Conservation (phyloP, 768 basidiomycete species). For the Mycena epipterygia region DNA sequence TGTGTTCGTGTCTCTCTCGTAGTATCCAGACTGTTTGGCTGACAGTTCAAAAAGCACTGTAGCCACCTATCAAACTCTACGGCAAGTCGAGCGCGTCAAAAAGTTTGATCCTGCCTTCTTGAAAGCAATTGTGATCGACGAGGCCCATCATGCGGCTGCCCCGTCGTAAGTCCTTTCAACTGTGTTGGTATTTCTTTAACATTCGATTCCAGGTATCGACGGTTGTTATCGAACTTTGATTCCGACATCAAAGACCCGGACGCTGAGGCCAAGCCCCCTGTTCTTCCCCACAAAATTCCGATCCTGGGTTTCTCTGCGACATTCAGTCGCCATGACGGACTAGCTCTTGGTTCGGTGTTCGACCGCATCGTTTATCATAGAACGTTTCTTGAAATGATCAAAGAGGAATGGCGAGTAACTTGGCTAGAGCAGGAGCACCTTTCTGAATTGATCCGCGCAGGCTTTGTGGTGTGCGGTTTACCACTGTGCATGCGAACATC, state of each 20-base stretch:
- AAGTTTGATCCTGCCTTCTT: conserved; percentile 80
- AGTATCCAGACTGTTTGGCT: background rate
- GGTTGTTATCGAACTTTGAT: conserved; percentile 88
- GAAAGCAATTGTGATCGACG: conserved; percentile 89
- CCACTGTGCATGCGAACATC: conserved; percentile 82
- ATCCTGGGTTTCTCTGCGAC: conserved; percentile 97
- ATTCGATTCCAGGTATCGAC: conserved; percentile 74
- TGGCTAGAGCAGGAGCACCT: background rate
- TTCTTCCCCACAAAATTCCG: conserved; percentile 69
- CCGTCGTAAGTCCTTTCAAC: conserved; percentile 73
- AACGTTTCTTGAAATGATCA: conserved; percentile 93
- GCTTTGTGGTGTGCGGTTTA: conserved; percentile 91
- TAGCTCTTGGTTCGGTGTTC: conserved; percentile 91
- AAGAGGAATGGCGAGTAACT: conserved; percentile 81
- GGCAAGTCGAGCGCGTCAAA: conserved; percentile 69
- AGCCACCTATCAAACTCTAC: conserved; percentile 90
- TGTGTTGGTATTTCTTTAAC: conserved; percentile 1
- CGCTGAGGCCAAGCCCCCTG: conserved; percentile 51
- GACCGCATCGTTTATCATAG: conserved; percentile 93
- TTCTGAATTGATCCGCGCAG: conserved; percentile 47
- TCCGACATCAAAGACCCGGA: conserved; percentile 71
- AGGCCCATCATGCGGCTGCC: conserved; percentile 96
- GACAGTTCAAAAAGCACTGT: conserved; percentile 71
- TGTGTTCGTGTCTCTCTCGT: conserved; percentile 66
- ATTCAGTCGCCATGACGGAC: conserved; percentile 91